Base-by-base conservation (phyloP, 2,329 filamentous ascomycete species). In the Decorospora gaudefroyi region DNA sequence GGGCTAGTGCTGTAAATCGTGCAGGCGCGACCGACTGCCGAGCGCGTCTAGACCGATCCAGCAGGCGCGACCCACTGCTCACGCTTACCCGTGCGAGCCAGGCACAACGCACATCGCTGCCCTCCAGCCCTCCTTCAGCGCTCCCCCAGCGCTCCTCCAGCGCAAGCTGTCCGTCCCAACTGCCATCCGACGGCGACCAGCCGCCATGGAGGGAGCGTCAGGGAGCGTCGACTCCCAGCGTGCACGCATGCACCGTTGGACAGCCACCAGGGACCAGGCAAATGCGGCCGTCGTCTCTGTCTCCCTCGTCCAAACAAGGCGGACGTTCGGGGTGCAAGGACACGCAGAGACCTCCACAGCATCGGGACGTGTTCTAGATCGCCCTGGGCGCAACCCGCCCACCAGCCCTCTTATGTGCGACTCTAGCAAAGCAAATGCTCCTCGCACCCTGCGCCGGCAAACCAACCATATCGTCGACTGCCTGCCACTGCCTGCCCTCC, bases 281-380 rank as follows among this genome's bases (percentile, higher is more conserved):
- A 27, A n/a, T 16, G 16, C 25, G 32, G 23, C 43, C 37, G 50
- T 42, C 30, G 38, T 44, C 34, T 41, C 45, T 45, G 45, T 46
- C 45, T 27, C 49, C 34, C 31, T 42, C 38, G 11, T 23, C 10
- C 23, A 39, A 6, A 9, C 17, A 28, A 18, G 26, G 42, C 34
- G 32, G 42, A 28, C 38, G 29, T 36, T 15, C 40, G 39, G 45
- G 16, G 36, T 35, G 33, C 42, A 40, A 51, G 49, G 48, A 47
- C 49, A 47, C 54, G 60, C 60, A 57, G 46, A 56, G 57, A n/a
- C 51, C 49, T 47, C 50, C 57, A 56, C 56, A 42, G 45, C 52
- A 49, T 53, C 55, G 58, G 54, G 40, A 49, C 51, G 49, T 47
- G 64, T 66, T 66, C 63, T 66, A 66, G 64, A 67, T 65, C 53